Evolutionary conservation across 805 yeast species (phyloP).

Genomic region (Kazachstania taianensis): DNA sequence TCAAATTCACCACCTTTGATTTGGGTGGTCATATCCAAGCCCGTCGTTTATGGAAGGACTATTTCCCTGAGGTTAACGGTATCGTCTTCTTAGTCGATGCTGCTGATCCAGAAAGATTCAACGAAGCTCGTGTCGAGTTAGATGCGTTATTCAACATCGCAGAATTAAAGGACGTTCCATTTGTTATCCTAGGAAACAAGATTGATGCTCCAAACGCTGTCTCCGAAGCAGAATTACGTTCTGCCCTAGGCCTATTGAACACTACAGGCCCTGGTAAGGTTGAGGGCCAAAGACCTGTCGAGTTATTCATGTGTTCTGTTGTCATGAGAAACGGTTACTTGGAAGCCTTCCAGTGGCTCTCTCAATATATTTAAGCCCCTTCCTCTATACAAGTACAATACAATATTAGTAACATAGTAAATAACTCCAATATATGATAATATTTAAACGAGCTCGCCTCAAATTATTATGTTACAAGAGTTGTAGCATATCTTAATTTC

Average conservation of each 20-base stretch:
- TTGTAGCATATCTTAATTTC: no score
- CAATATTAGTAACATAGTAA: no score
- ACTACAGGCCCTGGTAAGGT: constrained; percentile 81
- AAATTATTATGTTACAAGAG: no score
- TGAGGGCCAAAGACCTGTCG: constrained; percentile 79
- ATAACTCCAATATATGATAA: no score
- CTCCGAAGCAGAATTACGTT: constrained; percentile 86
- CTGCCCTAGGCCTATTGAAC: constrained; percentile 74
- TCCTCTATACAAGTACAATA: no score
- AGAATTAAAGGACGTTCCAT: constrained; percentile 83
- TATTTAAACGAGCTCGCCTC: no score
- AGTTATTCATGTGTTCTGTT: constrained; percentile 94
- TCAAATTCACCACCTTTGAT: constrained; percentile 95
- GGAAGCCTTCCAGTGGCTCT: constrained; percentile 96
- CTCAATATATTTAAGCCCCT: constrained; percentile 70
- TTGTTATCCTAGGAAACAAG: constrained; percentile 90
- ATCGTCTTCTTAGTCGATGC: constrained; percentile 94
- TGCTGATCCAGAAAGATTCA: constrained; percentile 91
- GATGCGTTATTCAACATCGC: constrained; percentile 89
- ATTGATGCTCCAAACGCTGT: constrained; percentile 92
- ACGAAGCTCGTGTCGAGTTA: constrained; percentile 89
- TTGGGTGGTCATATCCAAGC: constrained; percentile 98
- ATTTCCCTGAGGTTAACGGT: constrained; percentile 98
- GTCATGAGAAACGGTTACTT: constrained; percentile 98
- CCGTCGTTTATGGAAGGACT: constrained; percentile 98